phyloP scores from a whole-genome alignment of 345 rosid genomes.

The Limnanthes douglasii region DNA sequence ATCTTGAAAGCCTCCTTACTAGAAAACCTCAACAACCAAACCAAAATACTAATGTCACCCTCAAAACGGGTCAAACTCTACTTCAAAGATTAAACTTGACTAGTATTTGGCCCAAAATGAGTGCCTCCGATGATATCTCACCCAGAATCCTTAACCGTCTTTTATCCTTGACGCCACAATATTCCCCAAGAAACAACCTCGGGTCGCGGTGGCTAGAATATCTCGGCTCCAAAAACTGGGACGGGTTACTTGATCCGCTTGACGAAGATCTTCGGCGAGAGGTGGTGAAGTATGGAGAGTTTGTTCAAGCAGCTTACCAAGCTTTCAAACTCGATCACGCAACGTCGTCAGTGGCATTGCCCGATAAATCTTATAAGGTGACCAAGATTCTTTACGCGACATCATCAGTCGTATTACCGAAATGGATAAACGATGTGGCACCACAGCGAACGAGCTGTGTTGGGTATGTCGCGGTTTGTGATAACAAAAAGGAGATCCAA shows the following conservation, averaged over 20 bases:
- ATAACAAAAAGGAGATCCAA: slow-evolving; percentile 61
- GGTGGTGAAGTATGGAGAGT: slow-evolving; percentile 30
- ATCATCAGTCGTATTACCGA: slow-evolving; percentile 68
- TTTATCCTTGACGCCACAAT: slow-evolving; percentile 42
- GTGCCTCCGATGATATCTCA: slow-evolving; percentile 94
- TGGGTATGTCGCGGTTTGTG: slow-evolving; percentile 93
- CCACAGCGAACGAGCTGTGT: slow-evolving; percentile 91
- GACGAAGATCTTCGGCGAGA: slow-evolving; percentile 35
- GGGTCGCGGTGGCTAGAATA: slow-evolving; percentile 67
- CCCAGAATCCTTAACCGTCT: slow-evolving; percentile 68
- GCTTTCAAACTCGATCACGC: slow-evolving; percentile 65
- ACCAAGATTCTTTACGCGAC: slow-evolving; percentile 84
- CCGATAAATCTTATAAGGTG: slow-evolving; percentile 52
- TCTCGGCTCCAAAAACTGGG: slow-evolving; percentile 29
- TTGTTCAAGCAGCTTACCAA: slow-evolving; percentile 29
- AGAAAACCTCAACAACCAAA: too few species aligned
- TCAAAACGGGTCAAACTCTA: slow-evolving; percentile 11
- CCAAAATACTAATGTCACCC: too few species aligned
- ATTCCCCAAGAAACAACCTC: slow-evolving; percentile 72
- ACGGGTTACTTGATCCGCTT: slow-evolving; percentile 28
- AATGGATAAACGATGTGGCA: slow-evolving; percentile 71
- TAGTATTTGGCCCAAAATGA: slow-evolving; percentile 64
- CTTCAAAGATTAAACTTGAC: slow-evolving; percentile 44
- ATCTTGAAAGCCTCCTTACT: too few species aligned
- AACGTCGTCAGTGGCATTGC: slow-evolving; percentile 44